Conservation (phyloP, 805 yeast species). For the Phaffomyces opuntiae region DNA sequence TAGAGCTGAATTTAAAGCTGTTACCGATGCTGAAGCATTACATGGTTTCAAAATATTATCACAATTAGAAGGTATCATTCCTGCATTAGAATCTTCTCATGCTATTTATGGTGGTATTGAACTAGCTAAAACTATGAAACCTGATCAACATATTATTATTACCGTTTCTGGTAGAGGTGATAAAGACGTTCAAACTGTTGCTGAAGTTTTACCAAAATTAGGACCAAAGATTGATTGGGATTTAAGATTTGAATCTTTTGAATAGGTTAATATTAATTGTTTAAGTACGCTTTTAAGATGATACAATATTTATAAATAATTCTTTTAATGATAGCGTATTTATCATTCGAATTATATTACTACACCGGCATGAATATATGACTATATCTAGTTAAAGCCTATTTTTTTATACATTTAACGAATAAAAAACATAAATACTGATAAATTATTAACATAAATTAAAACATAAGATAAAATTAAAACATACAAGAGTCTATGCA, state of each 20-base stretch:
- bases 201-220: conserved; percentile 81
- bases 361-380: too few relatives aligned
- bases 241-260: conserved; percentile 62
- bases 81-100: conserved; percentile 96
- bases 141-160: conserved; percentile 77
- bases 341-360: too few relatives aligned
- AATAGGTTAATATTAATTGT: conserved; percentile 3
- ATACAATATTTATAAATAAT: too few relatives aligned
- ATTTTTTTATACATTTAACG: too few relatives aligned
- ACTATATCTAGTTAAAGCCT: too few relatives aligned
- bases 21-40: conserved; percentile 92
- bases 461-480: neutral
- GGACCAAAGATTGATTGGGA: conserved; percentile 97
- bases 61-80: conserved; percentile 95
- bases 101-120: conserved; percentile 90
- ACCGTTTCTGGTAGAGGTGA: conserved; percentile 98
- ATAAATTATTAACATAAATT: too few relatives aligned
- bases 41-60: conserved; percentile 83
- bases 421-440: too few relatives aligned
- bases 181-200: conserved; percentile 96
- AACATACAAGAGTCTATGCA: neutral
- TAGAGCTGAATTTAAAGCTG: conserved; percentile 85
- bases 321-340: too few relatives aligned
- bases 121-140: conserved; percentile 74
- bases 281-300: too few relatives aligned